Evolutionary conservation across 2,329 filamentous ascomycete genomes (phyloP).

Genomic region (Hypoxylon sp.): DNA sequence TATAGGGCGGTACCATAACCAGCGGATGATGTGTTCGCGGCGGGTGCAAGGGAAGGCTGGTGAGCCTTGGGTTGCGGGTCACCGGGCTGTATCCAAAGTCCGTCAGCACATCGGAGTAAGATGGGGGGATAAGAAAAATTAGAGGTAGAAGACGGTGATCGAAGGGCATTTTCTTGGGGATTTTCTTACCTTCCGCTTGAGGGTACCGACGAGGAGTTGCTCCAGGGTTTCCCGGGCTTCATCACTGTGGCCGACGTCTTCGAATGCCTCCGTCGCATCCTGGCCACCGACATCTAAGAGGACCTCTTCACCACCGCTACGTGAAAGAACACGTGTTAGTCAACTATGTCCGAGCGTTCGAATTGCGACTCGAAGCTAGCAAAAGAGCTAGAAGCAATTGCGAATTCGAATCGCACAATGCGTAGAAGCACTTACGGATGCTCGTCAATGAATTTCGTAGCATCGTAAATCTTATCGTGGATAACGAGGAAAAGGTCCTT

Average conservation of each 20-base stretch:
- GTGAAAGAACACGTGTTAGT: slow-evolving; percentile 49
- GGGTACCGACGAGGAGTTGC: slow-evolving; percentile 77
- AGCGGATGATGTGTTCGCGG: slow-evolving; percentile 65
- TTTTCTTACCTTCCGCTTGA: slow-evolving; percentile 84
- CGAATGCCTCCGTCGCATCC: slow-evolving; percentile 97
- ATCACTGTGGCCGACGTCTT: slow-evolving; percentile 99
- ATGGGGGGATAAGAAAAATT: slow-evolving; percentile 9
- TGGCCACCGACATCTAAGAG: slow-evolving; percentile 95
- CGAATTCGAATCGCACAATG: slow-evolving; percentile 23
- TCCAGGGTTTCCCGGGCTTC: slow-evolving; percentile 96
- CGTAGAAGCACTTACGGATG: slow-evolving; percentile 77
- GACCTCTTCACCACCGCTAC: slow-evolving; percentile 97
- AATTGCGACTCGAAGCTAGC: slow-evolving; percentile 17
- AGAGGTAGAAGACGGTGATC: slow-evolving; percentile 13
- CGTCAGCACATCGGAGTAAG: slow-evolving; percentile 48
- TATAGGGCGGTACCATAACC: slow-evolving; percentile 85
- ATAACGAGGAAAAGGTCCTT: slow-evolving; percentile 94
- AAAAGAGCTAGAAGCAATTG: slow-evolving; percentile 21
- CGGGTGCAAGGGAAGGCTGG: slow-evolving; percentile 64
- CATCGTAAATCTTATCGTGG: slow-evolving; percentile 97
- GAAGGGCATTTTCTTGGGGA: not conserved
- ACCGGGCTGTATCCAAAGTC: slow-evolving; percentile 70
- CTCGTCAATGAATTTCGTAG: slow-evolving; percentile 92
- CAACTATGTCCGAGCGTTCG: slow-evolving; percentile 12
- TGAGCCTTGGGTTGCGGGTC: slow-evolving; percentile 81